Base-by-base conservation (phyloP, 306 rosid genomes). In the Cyamopsis tetragonoloba region DNA sequence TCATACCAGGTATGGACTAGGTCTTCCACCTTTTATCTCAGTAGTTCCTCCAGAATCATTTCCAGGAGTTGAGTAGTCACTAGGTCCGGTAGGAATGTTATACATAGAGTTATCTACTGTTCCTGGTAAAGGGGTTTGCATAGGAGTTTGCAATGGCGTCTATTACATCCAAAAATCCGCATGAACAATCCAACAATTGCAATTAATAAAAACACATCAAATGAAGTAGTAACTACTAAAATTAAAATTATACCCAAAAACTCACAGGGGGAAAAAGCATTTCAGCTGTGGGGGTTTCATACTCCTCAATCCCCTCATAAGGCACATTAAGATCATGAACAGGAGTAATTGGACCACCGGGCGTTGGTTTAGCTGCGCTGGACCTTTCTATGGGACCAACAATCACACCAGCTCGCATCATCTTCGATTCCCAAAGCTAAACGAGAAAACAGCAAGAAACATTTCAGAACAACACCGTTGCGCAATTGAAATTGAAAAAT, bases 301-400 rank as follows among this genome's bases (percentile, higher is more conserved):
- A 91, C 73, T 91, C 97, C 65, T 91, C 97, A 1, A 86, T 73
- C 70, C 96, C 97, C 73, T 88, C 97, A 51, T 88, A 91, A 0
- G 97, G 96, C 6, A 91, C 83, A 18, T 91, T 91, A 8, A 91
- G 97, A 86, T 91, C 96, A 23, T 88, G 97, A 74, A 91, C 96
- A 10, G 96, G 95, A 76, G 97, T 82, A 15, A 81, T 79, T 0
- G 89, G 83, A 64, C 87, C 91, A 17, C 97, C 96, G 1, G 88
- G 88, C 0, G 85, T 70, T 18, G 83, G 80, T 83, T 84, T 88
- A 14, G 81, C 63, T 0, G 43, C 80, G 13, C 63, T 41, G 24
- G 91, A 74, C 87, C 96, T 85, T 72, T 88, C 97, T 30, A 86
- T 91, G 7, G 96, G 95, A 72, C 78, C 78, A 30, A 50, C 58